A percentile compares a stretch with the other conserved stretches of the same genome.
phyloP scores from a whole-genome alignment of 129 eudicot species.

The Chrysanthemum makinoi region DNA sequence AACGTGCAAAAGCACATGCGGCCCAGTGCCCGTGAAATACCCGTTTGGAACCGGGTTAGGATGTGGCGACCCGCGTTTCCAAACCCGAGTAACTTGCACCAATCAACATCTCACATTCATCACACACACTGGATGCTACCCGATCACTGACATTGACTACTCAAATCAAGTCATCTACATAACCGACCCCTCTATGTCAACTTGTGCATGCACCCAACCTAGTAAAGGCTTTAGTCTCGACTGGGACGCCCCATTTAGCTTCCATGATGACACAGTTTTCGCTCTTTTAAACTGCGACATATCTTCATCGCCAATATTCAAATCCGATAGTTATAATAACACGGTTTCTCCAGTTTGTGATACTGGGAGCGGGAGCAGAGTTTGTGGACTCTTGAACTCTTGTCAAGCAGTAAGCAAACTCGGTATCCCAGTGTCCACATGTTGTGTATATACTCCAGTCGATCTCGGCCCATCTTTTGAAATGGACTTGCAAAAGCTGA shows the following conservation, averaged over 20 bases:
- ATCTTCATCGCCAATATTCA: constrained; percentile 60
- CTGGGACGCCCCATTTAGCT: constrained; percentile 81
- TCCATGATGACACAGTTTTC: constrained; percentile 63
- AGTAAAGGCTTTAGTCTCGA: constrained; percentile 93
- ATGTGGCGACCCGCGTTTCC: constrained; percentile 91
- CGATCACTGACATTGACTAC: constrained; percentile 76
- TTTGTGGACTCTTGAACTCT: constrained; percentile 64
- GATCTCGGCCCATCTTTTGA: constrained; percentile 87
- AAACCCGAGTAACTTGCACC: constrained; percentile 57
- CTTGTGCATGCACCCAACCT: constrained; percentile 69
- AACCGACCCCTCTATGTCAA: constrained; percentile 89
- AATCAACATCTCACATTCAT: constrained; percentile 63
- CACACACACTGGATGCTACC: constrained; percentile 84
- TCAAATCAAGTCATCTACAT: constrained; percentile 51
- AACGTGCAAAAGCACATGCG: constrained; percentile 68
- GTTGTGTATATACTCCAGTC: constrained; percentile 92
- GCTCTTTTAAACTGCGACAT: constrained; percentile 70
- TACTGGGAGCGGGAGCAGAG: constrained; percentile 42
- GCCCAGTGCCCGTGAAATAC: constrained; percentile 54
- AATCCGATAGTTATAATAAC: constrained; percentile 31
- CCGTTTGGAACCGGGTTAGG: constrained; percentile 87
- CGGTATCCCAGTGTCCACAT: constrained; percentile 51
- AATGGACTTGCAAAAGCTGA: constrained; percentile 71
- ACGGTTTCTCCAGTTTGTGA: constrained; percentile 63
- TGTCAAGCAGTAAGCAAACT: constrained; percentile 75